Evolutionary conservation across 805 yeast species (phyloP).

Genomic region (Naumovozyma baii): DNA sequence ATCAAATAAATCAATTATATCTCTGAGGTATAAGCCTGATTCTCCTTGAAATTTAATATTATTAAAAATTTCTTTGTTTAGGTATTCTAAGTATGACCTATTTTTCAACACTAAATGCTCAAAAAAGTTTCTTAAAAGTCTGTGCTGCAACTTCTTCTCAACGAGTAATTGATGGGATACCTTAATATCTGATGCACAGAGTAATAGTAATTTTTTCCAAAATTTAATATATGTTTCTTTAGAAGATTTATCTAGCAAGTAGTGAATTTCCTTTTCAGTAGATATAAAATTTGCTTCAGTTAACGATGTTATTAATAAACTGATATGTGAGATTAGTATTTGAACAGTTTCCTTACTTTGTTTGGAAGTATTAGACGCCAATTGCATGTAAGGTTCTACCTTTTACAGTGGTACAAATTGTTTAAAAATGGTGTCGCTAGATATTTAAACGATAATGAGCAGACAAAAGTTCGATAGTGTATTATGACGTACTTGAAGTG

Average conservation of each 20-base stretch:
- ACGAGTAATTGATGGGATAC: slow-evolving; percentile 9
- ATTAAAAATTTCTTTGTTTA: slow-evolving; percentile 12
- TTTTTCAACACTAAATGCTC: slow-evolving; percentile 11
- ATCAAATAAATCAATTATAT: slow-evolving; percentile 8
- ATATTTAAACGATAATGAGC: too few relatives aligned
- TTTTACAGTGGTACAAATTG: slow-evolving; percentile 12
- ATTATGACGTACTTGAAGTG: too few relatives aligned
- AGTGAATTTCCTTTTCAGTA: slow-evolving; percentile 13
- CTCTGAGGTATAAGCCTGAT: slow-evolving; percentile 4
- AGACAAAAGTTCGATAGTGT: too few relatives aligned
- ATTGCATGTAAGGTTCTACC: slow-evolving; percentile 15
- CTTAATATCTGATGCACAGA: slow-evolving; percentile 17
- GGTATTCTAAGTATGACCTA: slow-evolving; percentile 8
- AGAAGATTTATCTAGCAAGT: slow-evolving; percentile 18
- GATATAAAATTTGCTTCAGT: slow-evolving; percentile 12
- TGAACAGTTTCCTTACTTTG: slow-evolving; percentile 21
- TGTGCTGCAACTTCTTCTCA: slow-evolving; percentile 13
- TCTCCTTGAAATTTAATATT: slow-evolving; percentile 8
- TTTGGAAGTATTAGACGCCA: slow-evolving; percentile 6
- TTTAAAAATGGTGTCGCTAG: slow-evolving; percentile 13
- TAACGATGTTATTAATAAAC: slow-evolving; percentile 21
- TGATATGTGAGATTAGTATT: slow-evolving; percentile 21
- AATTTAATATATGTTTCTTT: slow-evolving; percentile 15
- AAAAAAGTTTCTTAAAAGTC: slow-evolving; percentile 16
- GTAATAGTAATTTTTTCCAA: slow-evolving; percentile 22